Percentiles rank a stretch among this genome's conserved stretches.
phyloP scores from a whole-genome alignment of 2,329 filamentous ascomycete species.

The Claviceps sp. region DNA sequence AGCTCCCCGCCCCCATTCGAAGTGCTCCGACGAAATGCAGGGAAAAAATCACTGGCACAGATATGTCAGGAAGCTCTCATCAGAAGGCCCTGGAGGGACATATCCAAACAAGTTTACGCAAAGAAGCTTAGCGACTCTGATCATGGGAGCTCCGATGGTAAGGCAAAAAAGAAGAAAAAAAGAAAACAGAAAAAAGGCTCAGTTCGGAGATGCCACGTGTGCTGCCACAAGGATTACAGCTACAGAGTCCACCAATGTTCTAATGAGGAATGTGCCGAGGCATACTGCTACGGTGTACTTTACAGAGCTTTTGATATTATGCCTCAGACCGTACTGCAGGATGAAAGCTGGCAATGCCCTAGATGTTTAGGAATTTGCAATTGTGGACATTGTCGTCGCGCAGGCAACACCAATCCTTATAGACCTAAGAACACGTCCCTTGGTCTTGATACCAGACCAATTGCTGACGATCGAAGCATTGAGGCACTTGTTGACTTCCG shows the following conservation, averaged over 20 bases:
- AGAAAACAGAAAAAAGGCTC: conserved; percentile 41
- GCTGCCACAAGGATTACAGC: conserved; percentile 61
- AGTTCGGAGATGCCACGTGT: conserved; percentile 63
- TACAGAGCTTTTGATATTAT: conserved; percentile 85
- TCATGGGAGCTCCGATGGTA: conserved; percentile 47
- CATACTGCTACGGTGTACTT: conserved; percentile 86
- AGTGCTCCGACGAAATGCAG: conserved; percentile 50
- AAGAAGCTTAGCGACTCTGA: conserved; percentile 36
- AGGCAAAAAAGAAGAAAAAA: conserved; percentile 47
- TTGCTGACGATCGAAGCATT: conserved; percentile 83
- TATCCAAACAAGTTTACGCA: conserved; percentile 45
- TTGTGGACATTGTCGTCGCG: conserved; percentile 62
- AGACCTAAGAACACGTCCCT: conserved; percentile 76
- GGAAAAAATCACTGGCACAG: conserved; percentile 73
- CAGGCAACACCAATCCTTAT: conserved; percentile 59
- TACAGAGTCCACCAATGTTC: conserved; percentile 81
- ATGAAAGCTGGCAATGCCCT: conserved; percentile 76
- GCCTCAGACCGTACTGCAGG: conserved; percentile 70
- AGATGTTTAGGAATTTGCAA: conserved; percentile 79
- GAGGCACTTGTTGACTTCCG: conserved; percentile 86
- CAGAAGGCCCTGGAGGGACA: conserved; percentile 68
- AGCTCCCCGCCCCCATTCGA: conserved; percentile 58
- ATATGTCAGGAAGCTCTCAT: conserved; percentile 87
- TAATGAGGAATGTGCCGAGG: conserved; percentile 51
- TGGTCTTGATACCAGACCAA: conserved; percentile 79